Evolutionary conservation across 352 stramenopile species (phyloP).

Genomic region (Peronospora tabacina): DNA sequence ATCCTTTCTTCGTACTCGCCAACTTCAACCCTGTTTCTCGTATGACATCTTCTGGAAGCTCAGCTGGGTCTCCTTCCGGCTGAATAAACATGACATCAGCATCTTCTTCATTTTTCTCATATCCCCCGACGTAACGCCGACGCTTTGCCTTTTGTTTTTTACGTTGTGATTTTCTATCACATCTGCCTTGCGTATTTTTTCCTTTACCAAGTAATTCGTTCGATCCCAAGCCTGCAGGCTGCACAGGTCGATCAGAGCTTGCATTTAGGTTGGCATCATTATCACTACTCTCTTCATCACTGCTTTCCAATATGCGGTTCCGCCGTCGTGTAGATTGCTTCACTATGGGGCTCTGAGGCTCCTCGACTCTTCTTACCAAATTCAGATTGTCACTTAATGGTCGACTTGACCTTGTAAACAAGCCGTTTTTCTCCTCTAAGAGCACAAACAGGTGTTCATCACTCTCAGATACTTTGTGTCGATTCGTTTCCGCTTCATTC

Average conservation of each 20-base stretch:
- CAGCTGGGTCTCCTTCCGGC: slow-evolving; percentile 65
- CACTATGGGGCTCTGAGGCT: neutral
- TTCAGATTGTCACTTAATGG: slow-evolving; percentile 1
- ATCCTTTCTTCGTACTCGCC: slow-evolving; percentile 21
- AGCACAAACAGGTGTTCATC: slow-evolving; percentile 21
- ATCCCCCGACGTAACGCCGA: slow-evolving; percentile 61
- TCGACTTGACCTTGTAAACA: slow-evolving; percentile 9
- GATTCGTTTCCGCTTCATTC: slow-evolving; percentile 3
- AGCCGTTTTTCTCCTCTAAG: neutral
- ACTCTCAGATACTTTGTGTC: slow-evolving; percentile 2
- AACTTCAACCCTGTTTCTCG: slow-evolving; percentile 46
- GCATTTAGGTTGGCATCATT: slow-evolving; percentile 3
- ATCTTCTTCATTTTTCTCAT: slow-evolving; percentile 47
- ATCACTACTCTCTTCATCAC: slow-evolving; percentile 29
- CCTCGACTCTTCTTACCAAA: neutral
- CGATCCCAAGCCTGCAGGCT: neutral
- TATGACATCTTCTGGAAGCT: slow-evolving; percentile 69
- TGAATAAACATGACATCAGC: slow-evolving; percentile 73
- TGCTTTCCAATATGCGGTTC: slow-evolving; percentile 35
- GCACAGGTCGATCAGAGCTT: slow-evolving; percentile 1
- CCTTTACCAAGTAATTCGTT: neutral
- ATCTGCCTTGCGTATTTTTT: neutral
- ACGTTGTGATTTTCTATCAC: neutral
- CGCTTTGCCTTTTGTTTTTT: slow-evolving; percentile 24
- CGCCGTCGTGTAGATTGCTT: slow-evolving; percentile 18